Conservation (phyloP, 1,284 basidiomycete genomes). For the Pseudozyma hubeiensis region DNA sequence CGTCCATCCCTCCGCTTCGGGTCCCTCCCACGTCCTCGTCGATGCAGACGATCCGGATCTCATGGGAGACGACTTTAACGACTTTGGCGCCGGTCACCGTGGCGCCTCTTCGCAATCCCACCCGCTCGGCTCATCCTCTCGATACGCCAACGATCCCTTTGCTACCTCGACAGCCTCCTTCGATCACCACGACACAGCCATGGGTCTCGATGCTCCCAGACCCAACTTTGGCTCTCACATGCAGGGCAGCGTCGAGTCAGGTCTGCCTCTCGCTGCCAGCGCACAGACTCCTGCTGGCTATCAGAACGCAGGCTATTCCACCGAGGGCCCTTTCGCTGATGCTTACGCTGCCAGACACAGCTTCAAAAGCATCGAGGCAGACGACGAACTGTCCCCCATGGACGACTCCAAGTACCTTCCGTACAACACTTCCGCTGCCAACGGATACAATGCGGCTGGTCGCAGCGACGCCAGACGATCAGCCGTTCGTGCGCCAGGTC, state of each 20-base stretch:
- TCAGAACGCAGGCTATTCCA: conserved; percentile 23
- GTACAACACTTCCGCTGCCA: conserved; percentile 5
- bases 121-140: conserved; percentile 23
- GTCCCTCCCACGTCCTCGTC: conserved; percentile 60
- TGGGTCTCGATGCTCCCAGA: conserved; percentile 43
- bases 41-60: conserved; percentile 64
- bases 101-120: conserved; percentile 22
- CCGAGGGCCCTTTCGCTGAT: conserved; percentile 56
- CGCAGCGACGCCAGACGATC: conserved; percentile 11
- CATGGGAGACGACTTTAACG: conserved; percentile 55
- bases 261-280: conserved; percentile 47
- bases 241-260: conserved; percentile 51
- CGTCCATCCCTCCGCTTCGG: conserved; percentile 12
- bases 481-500: conserved; percentile 17
- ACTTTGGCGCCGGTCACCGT: conserved; percentile 29
- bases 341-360: conserved; percentile 49
- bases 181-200: conserved; percentile 39
- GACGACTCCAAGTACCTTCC: conserved; percentile 32
- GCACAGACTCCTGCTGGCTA: conserved; percentile 54
- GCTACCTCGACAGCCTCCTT: conserved; percentile 33
- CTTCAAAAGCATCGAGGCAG: conserved; percentile 66
- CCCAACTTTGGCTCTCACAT: conserved; percentile 34
- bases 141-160: conserved; percentile 27
- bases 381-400: conserved; percentile 56
- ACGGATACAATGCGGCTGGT: conserved; percentile 2